Base-by-base conservation (phyloP, 441 rosid species). In the Corymbia citriodora region DNA sequence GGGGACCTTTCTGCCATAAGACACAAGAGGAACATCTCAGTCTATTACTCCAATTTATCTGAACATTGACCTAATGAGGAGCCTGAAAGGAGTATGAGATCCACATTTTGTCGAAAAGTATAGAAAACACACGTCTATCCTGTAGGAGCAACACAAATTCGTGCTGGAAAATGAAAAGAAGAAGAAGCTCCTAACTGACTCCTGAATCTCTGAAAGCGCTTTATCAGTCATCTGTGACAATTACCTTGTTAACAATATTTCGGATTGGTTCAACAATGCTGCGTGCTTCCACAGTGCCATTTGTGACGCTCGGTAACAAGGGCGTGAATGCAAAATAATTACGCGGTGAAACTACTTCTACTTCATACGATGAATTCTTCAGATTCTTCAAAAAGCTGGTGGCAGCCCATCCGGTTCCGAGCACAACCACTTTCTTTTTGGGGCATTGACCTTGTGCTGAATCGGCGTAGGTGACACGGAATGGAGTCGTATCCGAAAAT, bases 321-420 rank as follows among this genome's bases (percentile, higher is more conserved):
- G 98, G 98, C 72, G 96, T 95, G 92, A 96, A 96, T 5, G 98
- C 99, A 91, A 98, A 98, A 93, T 98, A 98, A 92, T 98, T 98
- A 85, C 96, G 93, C 0, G 99, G 99, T 31, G 99, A 98, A 88
- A 97, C 95, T 92, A 97, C 98, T 90, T 96, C 95, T 92, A 97
- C 97, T 87, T 97, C 96, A 68, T 96, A 96, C 21, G 93, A 90
- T 59, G 98, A 93, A 88, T 92, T 91, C 54, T 98, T 97, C 48
- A 95, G 95, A 91, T 95, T 95, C 91, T 96, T 97, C 29, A 97
- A 95, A 92, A 96, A 96, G 91, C 98, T 95, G 50, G 93, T 93
- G 53, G 93, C 96, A 29, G 96, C 98, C 97, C 97, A 96, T 89
- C 98, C 98, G 31, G 98, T 96, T 87, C 98, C 98, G 33, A 95